Evolutionary conservation across 331 rosid species (phyloP), one percentile per base, ranked within the genome.

Genomic region (Malus hybrid): DNA sequence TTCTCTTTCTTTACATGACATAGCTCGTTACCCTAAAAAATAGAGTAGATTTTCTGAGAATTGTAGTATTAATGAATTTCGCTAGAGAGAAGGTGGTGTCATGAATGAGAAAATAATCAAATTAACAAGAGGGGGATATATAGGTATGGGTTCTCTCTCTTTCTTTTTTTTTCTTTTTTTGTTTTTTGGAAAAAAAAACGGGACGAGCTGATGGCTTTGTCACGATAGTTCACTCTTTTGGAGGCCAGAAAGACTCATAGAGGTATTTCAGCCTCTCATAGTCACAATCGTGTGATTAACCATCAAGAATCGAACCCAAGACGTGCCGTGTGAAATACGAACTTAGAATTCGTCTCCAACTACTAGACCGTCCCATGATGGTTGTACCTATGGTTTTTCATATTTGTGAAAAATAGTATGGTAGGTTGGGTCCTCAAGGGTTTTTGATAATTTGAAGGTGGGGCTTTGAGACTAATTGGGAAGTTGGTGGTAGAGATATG

Each of bases 401-500:
- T 50, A 50, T 50, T 33, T 22, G 13, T 31, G 69, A 42, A 34
- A 42, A 52, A 5, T n/a, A 8, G 32, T 34, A 5, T 20, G 83
- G 65, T 32, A 27, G 59, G 48, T 42, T 42, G 48, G 48, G 48
- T 42, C 5, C 48, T 42, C 48, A 1, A 42, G 48, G 48, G 14
- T 42, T 42, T 42, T 10, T 42, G 46, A 42, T 42, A 42, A 42
- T 42, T 42, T 10, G 48, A 42, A 42, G 48, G 48, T 42, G 88
- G 86, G 57, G 6, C 8, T 52, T 52, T 6, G 20, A 16, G 4
- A 18, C 8, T 3, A 36, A 8, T 36, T 52, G 24, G 77, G 84
- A 89, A 85, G 79, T 89, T 85, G 97, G 98, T 85, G 81, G 84
- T 42, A 79, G 42, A 63, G 6, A 10, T 10, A 24, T 20, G 29